Evolutionary conservation across 1,139 yeast species (phyloP).

Genomic region (Hyphopichia wangnamkhiaoensis): DNA sequence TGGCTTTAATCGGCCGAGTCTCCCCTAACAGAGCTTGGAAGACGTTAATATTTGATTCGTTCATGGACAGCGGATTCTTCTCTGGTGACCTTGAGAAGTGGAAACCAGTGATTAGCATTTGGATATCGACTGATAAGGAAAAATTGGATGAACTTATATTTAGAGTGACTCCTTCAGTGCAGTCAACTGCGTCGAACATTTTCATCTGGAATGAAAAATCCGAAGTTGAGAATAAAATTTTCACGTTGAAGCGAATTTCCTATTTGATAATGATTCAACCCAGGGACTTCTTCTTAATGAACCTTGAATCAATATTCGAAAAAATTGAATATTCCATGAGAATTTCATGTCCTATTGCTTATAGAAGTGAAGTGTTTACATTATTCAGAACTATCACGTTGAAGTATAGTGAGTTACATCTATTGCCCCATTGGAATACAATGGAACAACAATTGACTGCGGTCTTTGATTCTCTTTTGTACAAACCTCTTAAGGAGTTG

Average conservation of each 20-base stretch:
- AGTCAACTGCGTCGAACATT: conserved; percentile 54
- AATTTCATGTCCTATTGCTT: conserved; percentile 33
- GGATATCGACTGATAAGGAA: conserved; percentile 64
- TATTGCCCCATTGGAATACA: conserved; percentile 71
- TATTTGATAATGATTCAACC: conserved; percentile 65
- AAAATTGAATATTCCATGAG: conserved; percentile 48
- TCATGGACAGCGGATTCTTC: conserved; percentile 53
- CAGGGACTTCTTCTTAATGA: conserved; percentile 52
- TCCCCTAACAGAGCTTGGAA: conserved; percentile 53
- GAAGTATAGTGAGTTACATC: conserved; percentile 62
- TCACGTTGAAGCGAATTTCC: conserved; percentile 57
- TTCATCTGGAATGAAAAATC: conserved; percentile 77
- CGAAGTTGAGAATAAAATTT: conserved; percentile 53
- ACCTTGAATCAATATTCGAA: conserved; percentile 50
- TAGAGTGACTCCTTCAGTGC: conserved; percentile 49
- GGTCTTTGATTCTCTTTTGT: conserved; percentile 47
- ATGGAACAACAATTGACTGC: conserved; percentile 61
- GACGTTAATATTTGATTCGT: conserved; percentile 49
- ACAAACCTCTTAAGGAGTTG: conserved; percentile 29
- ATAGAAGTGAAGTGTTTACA: conserved; percentile 49
- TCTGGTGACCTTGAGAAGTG: conserved; percentile 38
- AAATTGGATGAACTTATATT: conserved; percentile 55
- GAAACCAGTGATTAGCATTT: conserved; percentile 51
- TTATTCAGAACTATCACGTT: conserved; percentile 65
- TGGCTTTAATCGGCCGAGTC: conserved; percentile 37